Evolutionary conservation across 495 filamentous ascomycete species (phyloP).

Genomic region (Clohesyomyces aquaticus): DNA sequence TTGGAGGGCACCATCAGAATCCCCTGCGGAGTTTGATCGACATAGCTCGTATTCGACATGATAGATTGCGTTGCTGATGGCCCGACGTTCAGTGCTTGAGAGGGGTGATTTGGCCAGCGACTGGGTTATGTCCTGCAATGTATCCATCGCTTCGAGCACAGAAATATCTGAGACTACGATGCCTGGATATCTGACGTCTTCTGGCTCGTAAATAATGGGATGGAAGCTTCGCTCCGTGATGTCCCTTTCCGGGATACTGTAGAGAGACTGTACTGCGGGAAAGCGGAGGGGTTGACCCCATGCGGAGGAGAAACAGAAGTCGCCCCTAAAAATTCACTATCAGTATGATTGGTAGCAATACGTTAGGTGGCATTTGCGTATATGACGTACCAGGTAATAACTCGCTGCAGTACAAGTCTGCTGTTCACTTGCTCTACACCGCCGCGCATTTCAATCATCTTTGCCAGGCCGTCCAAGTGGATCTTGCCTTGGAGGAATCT

Average conservation of each 20-base stretch:
- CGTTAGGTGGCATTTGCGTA: neutral
- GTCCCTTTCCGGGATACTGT: neutral
- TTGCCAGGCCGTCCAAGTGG: conserved; percentile 7
- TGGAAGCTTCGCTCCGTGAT: neutral
- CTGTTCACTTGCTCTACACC: conserved; percentile 7
- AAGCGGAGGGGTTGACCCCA: conserved; percentile 16
- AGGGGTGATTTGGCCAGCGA: neutral
- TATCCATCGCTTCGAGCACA: conserved; percentile 5
- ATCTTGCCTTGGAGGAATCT: neutral
- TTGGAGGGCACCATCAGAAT: no score
- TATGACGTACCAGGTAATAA: conserved; percentile 7
- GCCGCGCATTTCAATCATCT: conserved; percentile 7
- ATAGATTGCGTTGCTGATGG: conserved; percentile 12
- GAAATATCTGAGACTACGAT: neutral
- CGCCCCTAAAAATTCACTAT: neutral
- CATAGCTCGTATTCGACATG: conserved; percentile 9
- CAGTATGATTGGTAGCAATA: neutral
- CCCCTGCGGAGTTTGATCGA: neutral
- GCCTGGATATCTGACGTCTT: neutral
- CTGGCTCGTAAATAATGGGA: neutral
- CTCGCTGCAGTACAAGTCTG: conserved; percentile 10
- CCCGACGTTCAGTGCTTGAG: neutral
- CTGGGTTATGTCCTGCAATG: neutral
- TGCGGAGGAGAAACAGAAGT: conserved; percentile 10
- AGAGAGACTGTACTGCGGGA: neutral